Base-by-base conservation (phyloP, 257 asterid species). In the Fraxinus excelsior region DNA sequence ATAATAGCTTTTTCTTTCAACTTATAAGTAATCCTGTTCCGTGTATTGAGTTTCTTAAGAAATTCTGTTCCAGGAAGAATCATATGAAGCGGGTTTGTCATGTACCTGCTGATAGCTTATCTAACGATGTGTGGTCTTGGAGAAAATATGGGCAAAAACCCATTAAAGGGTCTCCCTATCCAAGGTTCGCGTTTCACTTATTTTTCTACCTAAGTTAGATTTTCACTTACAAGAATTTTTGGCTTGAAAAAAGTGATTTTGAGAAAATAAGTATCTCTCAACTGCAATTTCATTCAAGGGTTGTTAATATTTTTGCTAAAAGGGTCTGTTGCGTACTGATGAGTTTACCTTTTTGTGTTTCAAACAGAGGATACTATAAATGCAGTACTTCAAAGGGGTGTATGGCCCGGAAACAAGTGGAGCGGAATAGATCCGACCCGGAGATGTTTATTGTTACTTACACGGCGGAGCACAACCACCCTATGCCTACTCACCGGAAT, bases 401-500 rank as follows among this genome's bases (percentile, higher is more conserved):
- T 88, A 70, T 82, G 90, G 94, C 94, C 25, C 72, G 94, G 34
- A 90, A 88, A 34, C 94, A 90, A 86, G 94, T 90, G 79, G 94
- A 90, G 91, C 83, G 89, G 68, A 79, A 84, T 40, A 80, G 81
- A 77, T 81, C 89, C 72, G 90, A 87, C 81, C 90, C 91, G 72
- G 83, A 83, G 37, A 87, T 87, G 87, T 90, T 90, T 80, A 83
- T 86, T 7, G 76, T 89, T 18, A 87, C 94, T 23, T 89, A 89
- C 84, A 86, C 94, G n/a, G 92, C 86, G 10, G 92, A 90, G 74
- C 94, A 90, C 84, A 86, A 28, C 78, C 94, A 90, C 79, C 86
- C 86, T 32, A 32, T 66, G 70, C 94, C 94, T 1, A 83, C 89
- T 0, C 89, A 86, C 83, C 84, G 94, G 81, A 90, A 77, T 75